Base-by-base conservation (phyloP, 192 early-diverging fungal species). In the Coemansia sp. region DNA sequence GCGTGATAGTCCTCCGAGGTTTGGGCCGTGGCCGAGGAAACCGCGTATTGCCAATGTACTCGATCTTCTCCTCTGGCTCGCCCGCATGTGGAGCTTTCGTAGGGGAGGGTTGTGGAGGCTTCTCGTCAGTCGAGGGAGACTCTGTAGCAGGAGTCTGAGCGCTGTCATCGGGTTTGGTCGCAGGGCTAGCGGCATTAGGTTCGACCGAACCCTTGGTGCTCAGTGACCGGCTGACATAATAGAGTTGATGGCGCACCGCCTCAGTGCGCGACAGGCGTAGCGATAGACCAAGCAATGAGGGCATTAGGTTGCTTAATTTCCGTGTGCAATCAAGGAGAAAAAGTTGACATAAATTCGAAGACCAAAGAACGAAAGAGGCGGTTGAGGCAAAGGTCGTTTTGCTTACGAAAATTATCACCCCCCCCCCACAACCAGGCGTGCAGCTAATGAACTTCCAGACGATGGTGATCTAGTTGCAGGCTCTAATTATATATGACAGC, bases 31-130 rank as follows among this genome's bases (percentile, higher is more conserved):
- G 70, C 62, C 72, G 71, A 11, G 79, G 79, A 60, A 82, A 82
- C 62, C 72, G 70, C 9, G 79, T 82, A 62, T 82, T 82, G 67
- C 79, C 79, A 64, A 82, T 76, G 38, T 82, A 82, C 53, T 82
- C 79, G 64, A 82, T 82, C 63, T 74, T 76, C 37, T 75, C 74
- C 23, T 60, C 62, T 52, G 47, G 52, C 62, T 58, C 44, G 35
- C 60, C 32, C 7, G 28, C 55, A 13, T 52, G 33, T 4, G 42
- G 60, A 8, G 59, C 43, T 28, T 23, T 28, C 52, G 21, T 23
- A 16, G 35, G 13, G 16, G 28, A 32, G 10, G 47, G 30, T 50
- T 50, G 32, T 11, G 40, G 59, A 13, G 58, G 21, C 61, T 62
- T 37, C n/a, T 61, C 33, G n/a, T 16, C 59, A 16, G 52, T 55